Conservation (phyloP, 345 rosid genomes). For the Brassica rapa region DNA sequence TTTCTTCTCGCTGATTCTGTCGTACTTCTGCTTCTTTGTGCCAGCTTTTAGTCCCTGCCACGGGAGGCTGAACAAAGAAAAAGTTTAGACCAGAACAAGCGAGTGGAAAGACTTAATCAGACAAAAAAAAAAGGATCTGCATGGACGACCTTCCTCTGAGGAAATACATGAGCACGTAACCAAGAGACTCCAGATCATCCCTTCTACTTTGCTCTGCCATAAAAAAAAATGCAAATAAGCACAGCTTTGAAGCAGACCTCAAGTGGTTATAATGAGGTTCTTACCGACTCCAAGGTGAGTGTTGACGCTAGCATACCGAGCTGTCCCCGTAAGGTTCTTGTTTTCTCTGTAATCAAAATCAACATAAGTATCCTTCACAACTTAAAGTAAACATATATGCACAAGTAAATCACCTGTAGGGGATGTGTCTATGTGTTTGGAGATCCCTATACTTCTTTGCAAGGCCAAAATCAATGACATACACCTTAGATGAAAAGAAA, state of each 20-base stretch:
- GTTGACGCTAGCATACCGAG: conserved; percentile 89
- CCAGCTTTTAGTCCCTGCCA: conserved; percentile 96
- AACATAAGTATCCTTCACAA: background rate
- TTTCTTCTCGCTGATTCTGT: conserved; percentile 88
- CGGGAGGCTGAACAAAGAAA: conserved; percentile 63
- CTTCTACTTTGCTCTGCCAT: conserved; percentile 91
- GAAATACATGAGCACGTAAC: conserved; percentile 88
- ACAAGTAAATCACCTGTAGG: conserved; percentile 55
- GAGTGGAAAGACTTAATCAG: background rate
- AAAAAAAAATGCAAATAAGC: conserved; percentile 6
- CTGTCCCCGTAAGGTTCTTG: conserved; percentile 88
- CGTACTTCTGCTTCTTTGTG: conserved; percentile 87
- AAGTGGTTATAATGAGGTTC: conserved; percentile 18
- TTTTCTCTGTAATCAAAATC: conserved; percentile 58
- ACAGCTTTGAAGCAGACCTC: conserved; percentile 6
- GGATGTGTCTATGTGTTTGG: conserved; percentile 87
- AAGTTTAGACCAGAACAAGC: conserved; percentile 26
- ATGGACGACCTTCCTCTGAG: conserved; percentile 74
- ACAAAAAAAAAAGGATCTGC: background rate
- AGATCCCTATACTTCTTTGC: conserved; percentile 92
- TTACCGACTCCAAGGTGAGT: conserved; percentile 87
- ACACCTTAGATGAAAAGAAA: conserved; percentile 50
- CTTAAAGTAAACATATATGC: background rate
- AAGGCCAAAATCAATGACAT: conserved; percentile 80
- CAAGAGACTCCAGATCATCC: conserved; percentile 92